phyloP scores from a whole-genome alignment of 2,329 filamentous ascomycete species.

The Sporothrix phasma region DNA sequence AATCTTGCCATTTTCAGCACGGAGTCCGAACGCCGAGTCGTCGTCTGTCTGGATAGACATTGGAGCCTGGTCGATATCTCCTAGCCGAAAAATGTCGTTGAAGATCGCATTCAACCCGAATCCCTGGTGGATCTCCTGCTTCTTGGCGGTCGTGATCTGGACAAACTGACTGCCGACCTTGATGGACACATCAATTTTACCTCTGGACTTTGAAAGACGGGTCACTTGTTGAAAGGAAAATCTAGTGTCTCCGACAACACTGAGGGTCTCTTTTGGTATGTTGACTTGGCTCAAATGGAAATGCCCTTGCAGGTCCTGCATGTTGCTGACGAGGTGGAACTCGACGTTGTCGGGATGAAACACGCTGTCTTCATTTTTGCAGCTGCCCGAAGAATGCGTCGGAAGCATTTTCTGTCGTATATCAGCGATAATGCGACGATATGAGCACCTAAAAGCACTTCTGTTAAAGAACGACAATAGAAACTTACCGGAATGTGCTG shows the following conservation, averaged over 20 bases:
- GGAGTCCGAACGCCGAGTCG: conserved; percentile 56
- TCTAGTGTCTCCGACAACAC: conserved; percentile 55
- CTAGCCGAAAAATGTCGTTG: conserved; percentile 60
- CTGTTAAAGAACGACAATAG: not conserved
- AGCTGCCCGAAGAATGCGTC: conserved; percentile 51
- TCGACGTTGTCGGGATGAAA: conserved; percentile 57
- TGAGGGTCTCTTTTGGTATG: conserved; percentile 60
- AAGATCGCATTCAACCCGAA: conserved; percentile 52
- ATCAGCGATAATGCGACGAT: not conserved
- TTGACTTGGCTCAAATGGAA: conserved; percentile 58
- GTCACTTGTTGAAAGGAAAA: conserved; percentile 57
- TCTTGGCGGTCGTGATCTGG: conserved; percentile 58
- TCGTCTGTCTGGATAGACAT: conserved; percentile 56
- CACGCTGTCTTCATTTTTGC: conserved; percentile 48
- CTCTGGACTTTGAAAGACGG: conserved; percentile 56
- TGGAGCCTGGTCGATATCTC: conserved; percentile 57
- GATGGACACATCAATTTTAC: conserved; percentile 59
- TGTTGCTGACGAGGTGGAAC: conserved; percentile 54
- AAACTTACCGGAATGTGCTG: conserved; percentile 50
- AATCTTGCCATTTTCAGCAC: conserved; percentile 59
- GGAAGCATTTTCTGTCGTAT: conserved; percentile 47
- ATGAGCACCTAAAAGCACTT: not conserved
- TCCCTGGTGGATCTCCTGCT: conserved; percentile 56
- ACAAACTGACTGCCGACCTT: conserved; percentile 61
- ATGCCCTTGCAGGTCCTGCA: conserved; percentile 55